A percentile compares a stretch with the other conserved stretches of the same genome.
Conservation (phyloP, 1,284 basidiomycete species). For the Psilocybe mexicana region DNA sequence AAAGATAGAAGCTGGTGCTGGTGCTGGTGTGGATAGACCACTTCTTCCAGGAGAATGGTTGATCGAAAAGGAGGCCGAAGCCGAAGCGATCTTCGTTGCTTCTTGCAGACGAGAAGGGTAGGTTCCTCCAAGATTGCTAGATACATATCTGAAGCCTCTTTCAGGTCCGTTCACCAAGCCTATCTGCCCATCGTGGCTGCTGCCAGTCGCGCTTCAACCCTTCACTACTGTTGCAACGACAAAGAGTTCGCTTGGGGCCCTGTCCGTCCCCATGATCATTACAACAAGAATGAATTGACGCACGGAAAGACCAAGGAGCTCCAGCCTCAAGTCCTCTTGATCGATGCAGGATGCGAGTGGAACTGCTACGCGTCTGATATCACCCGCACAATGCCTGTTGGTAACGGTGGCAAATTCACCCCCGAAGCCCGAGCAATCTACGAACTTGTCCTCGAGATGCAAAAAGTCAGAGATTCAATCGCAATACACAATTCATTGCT, state of each 20-base stretch:
- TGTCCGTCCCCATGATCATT: constrained; percentile 52
- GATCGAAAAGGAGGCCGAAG: constrained; percentile 88
- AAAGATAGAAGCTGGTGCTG: constrained; percentile 45
- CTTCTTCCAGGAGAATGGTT: constrained; percentile 77
- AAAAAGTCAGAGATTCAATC: constrained; percentile 52
- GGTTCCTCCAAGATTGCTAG: constrained; percentile 23
- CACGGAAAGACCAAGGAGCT: constrained; percentile 44
- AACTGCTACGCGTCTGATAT: constrained; percentile 81
- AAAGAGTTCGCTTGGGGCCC: constrained; percentile 81
- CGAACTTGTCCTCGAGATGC: constrained; percentile 86
- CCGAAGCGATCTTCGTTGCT: constrained; percentile 89
- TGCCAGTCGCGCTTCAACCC: constrained; percentile 78
- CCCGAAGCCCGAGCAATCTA: constrained; percentile 79
- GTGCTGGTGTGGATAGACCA: constrained; percentile 51
- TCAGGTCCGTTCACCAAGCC: constrained; percentile 80
- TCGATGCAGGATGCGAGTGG: constrained; percentile 93
- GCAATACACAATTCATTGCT: not conserved
- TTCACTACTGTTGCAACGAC: constrained; percentile 90
- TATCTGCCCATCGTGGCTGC: constrained; percentile 90
- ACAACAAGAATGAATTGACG: constrained; percentile 50
- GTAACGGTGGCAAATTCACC: constrained; percentile 87
- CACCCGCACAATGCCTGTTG: constrained; percentile 84
- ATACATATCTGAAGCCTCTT: not conserved
- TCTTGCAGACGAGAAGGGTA: constrained; percentile 84
- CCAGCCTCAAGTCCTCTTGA: constrained; percentile 79